These are phyloP conservation scores for Chenopodium album DNA, from an alignment of 148 eudicot genomes.

Conservation along the genomic window DNA sequence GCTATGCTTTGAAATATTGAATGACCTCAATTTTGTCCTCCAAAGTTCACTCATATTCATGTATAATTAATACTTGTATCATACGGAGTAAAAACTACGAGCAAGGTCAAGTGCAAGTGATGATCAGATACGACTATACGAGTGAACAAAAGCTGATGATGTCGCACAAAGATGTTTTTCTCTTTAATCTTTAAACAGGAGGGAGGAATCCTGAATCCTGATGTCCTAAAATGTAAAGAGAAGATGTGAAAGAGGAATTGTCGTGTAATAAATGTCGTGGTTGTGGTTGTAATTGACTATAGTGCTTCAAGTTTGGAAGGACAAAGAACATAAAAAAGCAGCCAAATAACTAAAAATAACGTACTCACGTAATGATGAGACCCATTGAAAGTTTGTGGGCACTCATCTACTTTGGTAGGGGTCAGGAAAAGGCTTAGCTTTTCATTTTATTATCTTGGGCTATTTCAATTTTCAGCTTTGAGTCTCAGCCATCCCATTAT, in stretches of 20 bases:
- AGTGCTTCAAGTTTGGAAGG: conserved; percentile 4
- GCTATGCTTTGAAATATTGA: not conserved
- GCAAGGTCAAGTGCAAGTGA: no score
- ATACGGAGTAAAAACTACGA: no score
- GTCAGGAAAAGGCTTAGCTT: not conserved
- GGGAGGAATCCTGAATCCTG: no score
- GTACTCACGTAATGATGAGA: not conserved
- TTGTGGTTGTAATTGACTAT: not conserved
- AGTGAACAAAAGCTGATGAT: not conserved
- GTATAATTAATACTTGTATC: no score
- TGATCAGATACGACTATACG: no score
- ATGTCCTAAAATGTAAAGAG: not conserved
- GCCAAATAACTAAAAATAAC: not conserved
- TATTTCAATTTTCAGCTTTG: not conserved
- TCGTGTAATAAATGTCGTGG: not conserved
- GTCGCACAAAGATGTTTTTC: not conserved
- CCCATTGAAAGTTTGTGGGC: not conserved
- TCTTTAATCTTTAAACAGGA: no score
- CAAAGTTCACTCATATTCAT: no score
- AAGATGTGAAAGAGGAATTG: not conserved
- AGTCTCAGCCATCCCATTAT: not conserved
- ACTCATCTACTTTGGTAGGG: not conserved
- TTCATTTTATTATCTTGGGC: not conserved
- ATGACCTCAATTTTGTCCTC: not conserved
- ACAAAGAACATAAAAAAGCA: not conserved